Evolutionary conservation across 805 yeast genomes (phyloP), one percentile per base, ranked within the genome.

Genomic region (Lipomyces starkeyi): DNA sequence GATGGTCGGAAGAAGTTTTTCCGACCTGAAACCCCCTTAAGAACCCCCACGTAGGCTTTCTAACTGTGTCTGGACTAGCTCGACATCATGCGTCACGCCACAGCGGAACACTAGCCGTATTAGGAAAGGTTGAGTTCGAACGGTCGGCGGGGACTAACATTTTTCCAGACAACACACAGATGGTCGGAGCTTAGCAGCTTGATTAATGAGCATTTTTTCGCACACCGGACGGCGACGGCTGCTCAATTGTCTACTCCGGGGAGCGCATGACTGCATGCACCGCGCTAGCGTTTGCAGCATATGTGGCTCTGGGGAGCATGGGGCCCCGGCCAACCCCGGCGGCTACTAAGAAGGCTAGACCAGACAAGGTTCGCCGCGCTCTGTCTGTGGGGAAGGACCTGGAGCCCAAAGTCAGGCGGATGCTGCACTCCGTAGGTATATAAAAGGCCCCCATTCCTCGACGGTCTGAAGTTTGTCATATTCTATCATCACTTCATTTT

Each of bases 311-410:
- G 49, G 49, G 49, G 49, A 43, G 9, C 7, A 43, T 43, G 49
- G 49, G 49, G 20, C 49, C 49, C 49, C 49, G 49, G 49, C 49
- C 49, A 8, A 6, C 49, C 47, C 49, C 49, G 49, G 49, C 49
- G 9, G 20, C 49, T 7, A 17, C 7, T 1, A 1, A 11, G 1
- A 4, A 37, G 14, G 14, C 14, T 37, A 13, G 40, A 17, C 40
- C 20, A 2, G 20, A n/a, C 49, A 14, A 43, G 20, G 22, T 14
- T 17, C 49, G 49, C 49, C 20, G 40, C 22, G 11, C 40, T 37
- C 40, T 17, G 20, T 37, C 40, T 17, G 20, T 40, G 49, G 49
- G 49, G 49, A 43, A 2, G 14, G 20, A 43, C n/a, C 20, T 35
- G 40, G 40, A 35, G 40, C 4, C 37, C 32, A 5, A 29, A 29